phyloP scores from a whole-genome alignment of 2,329 filamentous ascomycete species.

The Leptographium wingfieldii region DNA sequence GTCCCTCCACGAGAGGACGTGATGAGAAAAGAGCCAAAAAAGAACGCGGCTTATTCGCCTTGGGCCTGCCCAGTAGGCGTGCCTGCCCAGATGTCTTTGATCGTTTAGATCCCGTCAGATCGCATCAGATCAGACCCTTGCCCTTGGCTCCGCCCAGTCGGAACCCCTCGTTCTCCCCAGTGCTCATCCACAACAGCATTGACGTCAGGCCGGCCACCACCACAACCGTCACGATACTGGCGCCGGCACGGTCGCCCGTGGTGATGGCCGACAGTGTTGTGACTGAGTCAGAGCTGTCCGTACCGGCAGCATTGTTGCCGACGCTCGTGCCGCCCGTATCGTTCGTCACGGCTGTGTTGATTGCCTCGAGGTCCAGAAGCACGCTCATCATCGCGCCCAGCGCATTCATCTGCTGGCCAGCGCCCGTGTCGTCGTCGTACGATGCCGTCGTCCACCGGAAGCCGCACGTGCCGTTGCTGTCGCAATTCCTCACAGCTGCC shows the following conservation, averaged over 20 bases:
- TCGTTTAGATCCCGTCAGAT: neutral
- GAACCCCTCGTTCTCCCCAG: conserved; percentile 11
- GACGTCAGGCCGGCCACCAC: conserved; percentile 19
- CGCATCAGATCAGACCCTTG: conserved; percentile 6
- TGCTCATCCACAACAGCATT: conserved; percentile 25
- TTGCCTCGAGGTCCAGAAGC: conserved; percentile 21
- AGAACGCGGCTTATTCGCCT: no score
- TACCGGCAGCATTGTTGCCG: conserved; percentile 21
- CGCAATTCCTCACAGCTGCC: conserved; percentile 50
- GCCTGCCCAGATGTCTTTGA: no score
- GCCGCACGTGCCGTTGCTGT: conserved; percentile 46
- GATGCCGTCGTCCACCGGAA: conserved; percentile 43
- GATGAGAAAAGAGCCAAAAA: no score
- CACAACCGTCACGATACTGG: conserved; percentile 26
- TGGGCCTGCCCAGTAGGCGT: no score
- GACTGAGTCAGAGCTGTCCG: neutral
- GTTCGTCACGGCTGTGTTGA: conserved; percentile 21
- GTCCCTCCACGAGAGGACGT: no score
- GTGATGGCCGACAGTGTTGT: conserved; percentile 11
- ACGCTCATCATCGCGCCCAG: conserved; percentile 34
- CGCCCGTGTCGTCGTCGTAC: conserved; percentile 29
- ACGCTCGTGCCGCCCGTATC: conserved; percentile 29
- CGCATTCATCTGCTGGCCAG: conserved; percentile 41
- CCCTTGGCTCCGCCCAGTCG: conserved; percentile 6
- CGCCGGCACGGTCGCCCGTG: conserved; percentile 26